phyloP scores from a whole-genome alignment of 495 filamentous ascomycete genomes.

The Xylaria sp. region DNA sequence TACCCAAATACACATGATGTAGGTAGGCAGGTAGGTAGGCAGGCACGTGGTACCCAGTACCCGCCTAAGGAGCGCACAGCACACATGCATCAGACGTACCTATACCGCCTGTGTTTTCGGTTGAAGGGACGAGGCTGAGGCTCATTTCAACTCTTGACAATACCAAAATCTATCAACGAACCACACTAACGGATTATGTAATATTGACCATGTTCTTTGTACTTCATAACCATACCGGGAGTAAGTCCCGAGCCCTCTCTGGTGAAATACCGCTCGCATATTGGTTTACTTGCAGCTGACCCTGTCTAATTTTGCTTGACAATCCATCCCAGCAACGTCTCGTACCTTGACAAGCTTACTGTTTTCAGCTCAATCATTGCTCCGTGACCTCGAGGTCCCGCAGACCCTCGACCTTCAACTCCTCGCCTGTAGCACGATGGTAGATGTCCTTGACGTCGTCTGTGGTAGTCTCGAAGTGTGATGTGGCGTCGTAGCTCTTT shows the following conservation, averaged over 20 bases:
- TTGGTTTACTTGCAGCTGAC: slow-evolving; percentile 7
- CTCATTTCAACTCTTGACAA: slow-evolving; percentile 8
- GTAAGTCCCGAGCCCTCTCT: slow-evolving; percentile 1
- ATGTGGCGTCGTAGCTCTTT: slow-evolving; percentile 97
- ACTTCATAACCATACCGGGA: slow-evolving; percentile 5
- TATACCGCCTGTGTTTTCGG: background rate
- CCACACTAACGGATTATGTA: slow-evolving; percentile 1
- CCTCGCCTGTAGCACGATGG: slow-evolving; percentile 82
- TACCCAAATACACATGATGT: too few relatives aligned
- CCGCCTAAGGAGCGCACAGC: too few relatives aligned
- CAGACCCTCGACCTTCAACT: slow-evolving; percentile 73
- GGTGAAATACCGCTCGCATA: background rate
- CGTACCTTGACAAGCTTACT: background rate
- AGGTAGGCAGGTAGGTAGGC: too few relatives aligned
- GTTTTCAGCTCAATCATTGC: slow-evolving; percentile 42
- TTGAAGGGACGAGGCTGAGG: background rate
- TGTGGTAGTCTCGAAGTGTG: slow-evolving; percentile 90
- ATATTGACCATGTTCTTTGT: slow-evolving; percentile 4
- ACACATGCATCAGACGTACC: too few relatives aligned
- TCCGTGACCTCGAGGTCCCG: slow-evolving; percentile 62
- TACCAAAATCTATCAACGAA: slow-evolving; percentile 3
- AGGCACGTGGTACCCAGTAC: too few relatives aligned
- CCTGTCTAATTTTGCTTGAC: slow-evolving; percentile 18
- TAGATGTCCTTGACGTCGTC: slow-evolving; percentile 97
- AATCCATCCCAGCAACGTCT: background rate